Base-by-base conservation (phyloP, 371 early-diverging fungal genomes). In the Mucor lusitanicus region DNA sequence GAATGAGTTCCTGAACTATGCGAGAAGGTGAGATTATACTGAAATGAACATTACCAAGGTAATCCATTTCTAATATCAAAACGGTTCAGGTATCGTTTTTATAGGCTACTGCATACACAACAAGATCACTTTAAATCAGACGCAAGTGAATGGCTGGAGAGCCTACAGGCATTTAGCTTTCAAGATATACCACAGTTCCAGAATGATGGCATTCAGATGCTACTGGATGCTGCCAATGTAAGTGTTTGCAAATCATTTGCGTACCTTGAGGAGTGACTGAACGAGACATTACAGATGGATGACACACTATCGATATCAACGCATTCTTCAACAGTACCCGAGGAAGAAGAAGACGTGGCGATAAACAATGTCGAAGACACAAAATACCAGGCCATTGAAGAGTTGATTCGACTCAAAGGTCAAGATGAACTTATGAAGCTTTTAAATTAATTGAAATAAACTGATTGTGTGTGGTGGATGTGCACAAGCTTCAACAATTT, bases 1-100 rank as follows among this genome's bases (percentile, higher is more conserved):
- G 53, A 68, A 74, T 23, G 73, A 81, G 58, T 87, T 87, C 71
- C 57, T 85, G 32, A 59, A 61, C 35, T 71, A 72, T 59, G 68
- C 71, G 3, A 67, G 57, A 70, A 74, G 60, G 78, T 72, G 39
- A 40, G 17, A 59, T 19, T 13, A 59, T n/a, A 8, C 6, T 6
- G 28, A n/a, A 28, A 12, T 27, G 19, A 3, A 59, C 19, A 33
- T 32, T 12, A 3, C 21, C 12, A 11, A 55, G 19, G 39, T 4
- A 21, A 39, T 54, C 17, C 8, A 61, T 8, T 30, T 61, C 23
- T 50, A 50, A 50, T 25, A 25, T 23, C 21, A 21, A 23, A 23
- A 23, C 25, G 21, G 11, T 25, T 50, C 17, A 50, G 50, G 23
- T 50, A 19, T 50, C 50, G 50, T 50, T 23, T 23, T 9, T 9